These are phyloP conservation scores for Penicillium sp. DNA, from an alignment of 2,329 filamentous ascomycete species.

Conservation along the genomic window DNA sequence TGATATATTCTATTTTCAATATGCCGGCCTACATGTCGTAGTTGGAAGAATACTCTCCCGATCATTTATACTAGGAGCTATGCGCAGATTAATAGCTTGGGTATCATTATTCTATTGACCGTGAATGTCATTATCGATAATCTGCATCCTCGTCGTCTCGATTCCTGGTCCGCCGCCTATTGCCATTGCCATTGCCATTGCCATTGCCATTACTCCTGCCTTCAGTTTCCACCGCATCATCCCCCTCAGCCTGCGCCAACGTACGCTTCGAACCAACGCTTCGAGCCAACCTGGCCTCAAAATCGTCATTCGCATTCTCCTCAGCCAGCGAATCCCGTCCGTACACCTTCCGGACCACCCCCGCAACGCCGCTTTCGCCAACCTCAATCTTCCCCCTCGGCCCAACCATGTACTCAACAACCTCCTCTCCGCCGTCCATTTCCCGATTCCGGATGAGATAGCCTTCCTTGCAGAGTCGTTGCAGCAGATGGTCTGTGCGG, in stretches of 20 bases:
- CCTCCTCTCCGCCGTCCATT: conserved; percentile 65
- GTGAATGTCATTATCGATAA: background rate
- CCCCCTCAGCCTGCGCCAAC: background rate
- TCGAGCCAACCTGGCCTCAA: conserved; percentile 12
- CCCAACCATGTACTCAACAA: conserved; percentile 77
- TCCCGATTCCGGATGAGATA: conserved; percentile 77
- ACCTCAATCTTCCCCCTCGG: conserved; percentile 83
- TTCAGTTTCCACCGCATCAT: background rate
- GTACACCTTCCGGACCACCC: conserved; percentile 60
- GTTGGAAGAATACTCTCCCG: no score
- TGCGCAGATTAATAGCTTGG: no score
- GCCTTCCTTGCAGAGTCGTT: conserved; percentile 72
- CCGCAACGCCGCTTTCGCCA: conserved; percentile 68
- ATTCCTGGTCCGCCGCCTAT: conserved; percentile 4
- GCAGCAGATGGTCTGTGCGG: conserved; percentile 70
- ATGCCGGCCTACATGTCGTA: no score
- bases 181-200: no score
- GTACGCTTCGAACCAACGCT: conserved; percentile 5
- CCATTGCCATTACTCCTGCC: background rate
- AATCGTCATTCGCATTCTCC: conserved; percentile 5
- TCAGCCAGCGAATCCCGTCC: conserved; percentile 25
- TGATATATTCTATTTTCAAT: no score
- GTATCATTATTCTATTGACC: background rate
- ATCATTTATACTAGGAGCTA: no score
- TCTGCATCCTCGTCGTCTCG: conserved; percentile 1